Percentiles rank a stretch among this genome's conserved stretches.
Evolutionary conservation across 257 asterid genomes (phyloP).

Genomic region (Salvia miltiorrhiza): DNA sequence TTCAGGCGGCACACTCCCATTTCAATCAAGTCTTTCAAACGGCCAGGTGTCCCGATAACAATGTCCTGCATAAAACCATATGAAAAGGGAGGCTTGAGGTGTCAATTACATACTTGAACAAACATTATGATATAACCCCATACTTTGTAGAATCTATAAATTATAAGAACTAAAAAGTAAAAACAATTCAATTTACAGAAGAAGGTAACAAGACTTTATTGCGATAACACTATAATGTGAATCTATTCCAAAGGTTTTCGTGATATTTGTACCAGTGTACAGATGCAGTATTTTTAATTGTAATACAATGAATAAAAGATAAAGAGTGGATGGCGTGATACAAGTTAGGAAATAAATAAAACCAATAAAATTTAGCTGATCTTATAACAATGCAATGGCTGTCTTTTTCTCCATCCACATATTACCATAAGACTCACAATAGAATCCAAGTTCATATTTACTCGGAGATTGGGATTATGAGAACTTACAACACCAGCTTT

Average conservation of each 20-base stretch:
- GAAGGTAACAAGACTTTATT: too few relatives aligned
- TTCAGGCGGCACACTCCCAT: slow-evolving; percentile 71
- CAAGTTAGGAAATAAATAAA: background rate
- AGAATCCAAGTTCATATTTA: slow-evolving; percentile 1
- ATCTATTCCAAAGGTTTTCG: too few relatives aligned
- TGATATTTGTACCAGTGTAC: background rate
- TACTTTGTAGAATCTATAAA: background rate
- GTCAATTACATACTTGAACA: background rate
- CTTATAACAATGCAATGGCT: background rate
- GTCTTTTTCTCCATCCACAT: background rate
- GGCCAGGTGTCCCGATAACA: slow-evolving; percentile 99
- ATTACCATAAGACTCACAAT: background rate
- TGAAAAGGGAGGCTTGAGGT: slow-evolving; percentile 12
- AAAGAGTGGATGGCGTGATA: background rate
- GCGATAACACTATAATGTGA: too few relatives aligned
- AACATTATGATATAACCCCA: background rate
- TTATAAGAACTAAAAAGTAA: background rate
- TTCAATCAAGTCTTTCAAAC: slow-evolving; percentile 87
- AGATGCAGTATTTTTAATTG: background rate
- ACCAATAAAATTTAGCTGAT: background rate
- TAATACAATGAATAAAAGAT: background rate
- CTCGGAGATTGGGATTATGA: slow-evolving; percentile 11
- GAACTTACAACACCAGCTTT: slow-evolving; percentile 86
- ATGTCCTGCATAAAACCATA: slow-evolving; percentile 55
- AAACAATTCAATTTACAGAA: too few relatives aligned